A percentile compares a stretch with the other conserved stretches of the same genome.
These are phyloP conservation scores for Isatis tinctoria DNA, from an alignment of 345 rosid genomes.

Conservation along the genomic window DNA sequence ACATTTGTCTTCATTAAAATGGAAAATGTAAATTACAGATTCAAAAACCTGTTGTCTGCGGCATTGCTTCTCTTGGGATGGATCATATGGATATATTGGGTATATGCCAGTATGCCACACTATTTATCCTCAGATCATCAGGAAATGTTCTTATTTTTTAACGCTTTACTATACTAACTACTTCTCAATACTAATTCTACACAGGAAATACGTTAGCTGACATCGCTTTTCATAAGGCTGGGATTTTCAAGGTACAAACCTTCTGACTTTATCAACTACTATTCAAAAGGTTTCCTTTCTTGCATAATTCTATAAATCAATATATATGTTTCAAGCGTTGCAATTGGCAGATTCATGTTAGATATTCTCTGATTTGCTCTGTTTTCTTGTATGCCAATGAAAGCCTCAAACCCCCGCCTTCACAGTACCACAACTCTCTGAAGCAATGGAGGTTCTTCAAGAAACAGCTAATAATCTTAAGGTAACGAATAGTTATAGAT, in stretches of 20 bases:
- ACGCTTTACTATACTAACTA: conserved; percentile 7
- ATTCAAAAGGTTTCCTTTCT: conserved; percentile 7
- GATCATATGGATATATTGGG: conserved; percentile 80
- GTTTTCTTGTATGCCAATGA: conserved; percentile 51
- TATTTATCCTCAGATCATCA: not conserved
- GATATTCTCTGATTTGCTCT: conserved; percentile 47
- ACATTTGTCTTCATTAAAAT: not conserved
- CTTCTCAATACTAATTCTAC: conserved; percentile 15
- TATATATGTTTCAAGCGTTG: conserved; percentile 24
- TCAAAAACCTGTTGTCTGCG: conserved; percentile 79
- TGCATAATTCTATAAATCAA: conserved; percentile 5
- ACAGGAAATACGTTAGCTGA: conserved; percentile 68
- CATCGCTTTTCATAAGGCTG: conserved; percentile 88
- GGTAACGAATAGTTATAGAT: conserved; percentile 36
- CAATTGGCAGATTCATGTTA: conserved; percentile 36
- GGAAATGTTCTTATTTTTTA: not conserved
- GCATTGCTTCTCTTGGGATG: conserved; percentile 81
- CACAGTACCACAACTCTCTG: conserved; percentile 68
- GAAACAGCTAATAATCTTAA: conserved; percentile 45
- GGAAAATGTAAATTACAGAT: conserved; percentile 48
- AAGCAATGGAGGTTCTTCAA: conserved; percentile 77
- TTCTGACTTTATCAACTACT: not conserved
- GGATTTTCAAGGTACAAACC: conserved; percentile 78
- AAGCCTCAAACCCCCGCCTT: conserved; percentile 90
- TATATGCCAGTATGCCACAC: conserved; percentile 30